Percentiles rank a stretch among this genome's conserved stretches.
phyloP scores from a whole-genome alignment of 495 filamentous ascomycete genomes.

The Letharia columbiana region DNA sequence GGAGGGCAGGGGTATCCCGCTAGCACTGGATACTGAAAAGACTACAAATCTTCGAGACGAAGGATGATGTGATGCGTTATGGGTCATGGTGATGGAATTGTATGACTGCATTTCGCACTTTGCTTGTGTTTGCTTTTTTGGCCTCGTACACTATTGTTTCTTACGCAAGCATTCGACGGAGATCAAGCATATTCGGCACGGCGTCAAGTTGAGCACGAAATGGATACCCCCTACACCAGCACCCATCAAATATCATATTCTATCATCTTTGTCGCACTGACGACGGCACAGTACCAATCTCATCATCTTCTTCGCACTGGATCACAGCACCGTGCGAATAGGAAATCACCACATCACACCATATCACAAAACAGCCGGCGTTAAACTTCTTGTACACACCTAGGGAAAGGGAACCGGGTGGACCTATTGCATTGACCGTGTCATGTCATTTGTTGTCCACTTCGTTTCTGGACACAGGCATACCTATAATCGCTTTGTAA shows the following conservation, averaged over 20 bases:
- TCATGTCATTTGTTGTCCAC: neutral
- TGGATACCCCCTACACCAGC: neutral
- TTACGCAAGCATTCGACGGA: neutral
- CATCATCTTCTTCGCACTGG: neutral
- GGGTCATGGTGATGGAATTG: slow-evolving; percentile 5
- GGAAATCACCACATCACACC: neutral
- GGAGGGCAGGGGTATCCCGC: slow-evolving; percentile 18
- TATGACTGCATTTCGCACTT: neutral
- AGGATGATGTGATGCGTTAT: neutral
- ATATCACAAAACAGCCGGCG: neutral
- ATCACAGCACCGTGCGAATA: neutral
- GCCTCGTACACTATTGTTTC: neutral
- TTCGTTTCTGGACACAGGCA: neutral
- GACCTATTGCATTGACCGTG: neutral
- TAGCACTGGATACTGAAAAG: slow-evolving; percentile 17
- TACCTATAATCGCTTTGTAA: neutral
- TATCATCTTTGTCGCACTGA: neutral
- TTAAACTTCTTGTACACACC: neutral
- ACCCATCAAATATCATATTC: neutral
- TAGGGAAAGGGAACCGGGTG: neutral
- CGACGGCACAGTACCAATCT: neutral
- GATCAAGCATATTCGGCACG: neutral
- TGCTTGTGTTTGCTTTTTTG: neutral
- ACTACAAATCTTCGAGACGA: neutral
- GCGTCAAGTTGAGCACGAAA: neutral